Evolutionary conservation across 2,329 filamentous ascomycete genomes (phyloP).

Genomic region (Fusarium vanettenii): DNA sequence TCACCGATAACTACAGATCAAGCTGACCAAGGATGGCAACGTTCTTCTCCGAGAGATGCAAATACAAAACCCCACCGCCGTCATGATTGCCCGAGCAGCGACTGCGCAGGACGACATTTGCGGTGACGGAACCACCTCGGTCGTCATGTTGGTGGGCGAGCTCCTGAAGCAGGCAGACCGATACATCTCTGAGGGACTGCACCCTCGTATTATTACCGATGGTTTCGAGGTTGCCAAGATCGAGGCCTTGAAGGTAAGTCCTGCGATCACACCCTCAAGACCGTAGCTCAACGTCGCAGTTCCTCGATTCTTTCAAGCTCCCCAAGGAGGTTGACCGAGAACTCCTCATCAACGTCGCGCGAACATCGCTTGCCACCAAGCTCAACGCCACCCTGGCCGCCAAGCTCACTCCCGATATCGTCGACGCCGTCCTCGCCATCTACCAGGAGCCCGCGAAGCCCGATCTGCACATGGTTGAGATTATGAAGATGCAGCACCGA

Average conservation of each 20-base stretch:
- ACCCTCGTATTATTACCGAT: slow-evolving; percentile 96
- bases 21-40: slow-evolving; percentile 98
- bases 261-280: not conserved
- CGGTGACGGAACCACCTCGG: slow-evolving; percentile 96
- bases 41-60: slow-evolving; percentile 84
- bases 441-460: slow-evolving; percentile 91
- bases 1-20: slow-evolving; percentile 74
- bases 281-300: slow-evolving; percentile 61
- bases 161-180: slow-evolving; percentile 97
- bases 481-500: slow-evolving; percentile 99
- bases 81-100: slow-evolving; percentile 84
- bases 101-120: slow-evolving; percentile 99
- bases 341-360: slow-evolving; percentile 90
- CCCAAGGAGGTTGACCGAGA: slow-evolving; percentile 90
- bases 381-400: slow-evolving; percentile 89
- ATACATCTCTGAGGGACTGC: slow-evolving; percentile 95
- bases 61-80: slow-evolving; percentile 98
- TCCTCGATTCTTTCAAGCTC: slow-evolving; percentile 94
- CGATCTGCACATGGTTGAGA: slow-evolving; percentile 98
- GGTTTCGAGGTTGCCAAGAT: slow-evolving; percentile 97
- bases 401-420: slow-evolving; percentile 93
- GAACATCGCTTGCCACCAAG: slow-evolving; percentile 95
- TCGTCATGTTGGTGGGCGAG: slow-evolving; percentile 95
- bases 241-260: slow-evolving; percentile 82
- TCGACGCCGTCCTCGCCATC: slow-evolving; percentile 95